phyloP scores from a whole-genome alignment of 164 flowering plant genomes.

The Liquidambar formosana region DNA sequence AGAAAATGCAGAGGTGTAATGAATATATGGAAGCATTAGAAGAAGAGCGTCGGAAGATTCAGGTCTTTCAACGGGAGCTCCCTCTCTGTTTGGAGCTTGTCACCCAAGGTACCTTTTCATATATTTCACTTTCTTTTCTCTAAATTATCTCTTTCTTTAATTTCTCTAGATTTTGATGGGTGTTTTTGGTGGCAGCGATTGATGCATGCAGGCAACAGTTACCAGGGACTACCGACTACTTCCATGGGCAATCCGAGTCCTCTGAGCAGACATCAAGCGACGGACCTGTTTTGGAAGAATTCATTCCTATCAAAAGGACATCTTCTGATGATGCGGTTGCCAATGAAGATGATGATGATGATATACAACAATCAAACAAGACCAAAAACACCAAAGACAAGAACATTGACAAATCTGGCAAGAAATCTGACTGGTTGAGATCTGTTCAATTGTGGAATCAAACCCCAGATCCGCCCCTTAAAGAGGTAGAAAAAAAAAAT shows the following conservation, averaged over 20 bases:
- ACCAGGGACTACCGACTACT: conserved; percentile 31
- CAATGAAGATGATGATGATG: conserved; percentile 25
- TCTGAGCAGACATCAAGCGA: conserved; percentile 64
- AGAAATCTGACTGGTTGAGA: conserved; percentile 78
- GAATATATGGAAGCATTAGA: conserved; percentile 64
- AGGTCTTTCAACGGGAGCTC: conserved; percentile 80
- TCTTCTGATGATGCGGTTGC: conserved; percentile 23
- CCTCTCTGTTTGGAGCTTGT: conserved; percentile 86
- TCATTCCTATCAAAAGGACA: conserved; percentile 56
- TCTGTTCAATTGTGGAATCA: conserved; percentile 83
- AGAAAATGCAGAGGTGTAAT: conserved; percentile 39
- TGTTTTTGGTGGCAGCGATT: conserved; percentile 46
- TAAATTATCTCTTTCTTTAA: conserved; percentile 3
- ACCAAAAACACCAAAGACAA: conserved; percentile 3
- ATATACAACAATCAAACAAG: conserved; percentile 12
- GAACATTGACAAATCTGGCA: conserved; percentile 25
- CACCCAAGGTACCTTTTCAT: conserved; percentile 52
- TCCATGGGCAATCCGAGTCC: conserved; percentile 53
- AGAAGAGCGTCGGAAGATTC: conserved; percentile 72
- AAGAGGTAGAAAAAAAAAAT: conserved; percentile 29
- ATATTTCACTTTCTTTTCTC: neutral
- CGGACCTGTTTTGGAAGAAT: conserved; percentile 60
- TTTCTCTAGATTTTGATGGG: conserved; percentile 9
- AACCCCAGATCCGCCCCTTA: conserved; percentile 48
- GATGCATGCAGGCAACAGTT: conserved; percentile 58